Evolutionary conservation across 2,329 filamentous ascomycete species (phyloP).

Genomic region (Ambrosiella xylebori): DNA sequence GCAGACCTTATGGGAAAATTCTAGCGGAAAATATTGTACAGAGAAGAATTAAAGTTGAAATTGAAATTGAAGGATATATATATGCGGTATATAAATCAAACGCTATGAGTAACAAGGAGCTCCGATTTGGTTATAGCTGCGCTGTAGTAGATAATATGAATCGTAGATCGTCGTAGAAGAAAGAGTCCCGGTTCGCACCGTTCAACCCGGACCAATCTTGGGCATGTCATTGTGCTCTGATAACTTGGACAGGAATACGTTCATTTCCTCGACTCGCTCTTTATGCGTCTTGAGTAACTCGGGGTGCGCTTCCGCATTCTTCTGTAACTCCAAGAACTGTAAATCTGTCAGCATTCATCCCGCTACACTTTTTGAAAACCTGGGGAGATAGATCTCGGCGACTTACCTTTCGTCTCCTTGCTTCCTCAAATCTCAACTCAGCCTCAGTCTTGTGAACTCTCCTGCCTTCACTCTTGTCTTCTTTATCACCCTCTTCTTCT

Average conservation of each 20-base stretch:
- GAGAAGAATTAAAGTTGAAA: not conserved
- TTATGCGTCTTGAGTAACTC: slow-evolving; percentile 94
- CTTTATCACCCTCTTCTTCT: not conserved
- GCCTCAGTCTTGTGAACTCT: slow-evolving; percentile 55
- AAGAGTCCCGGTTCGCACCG: not conserved
- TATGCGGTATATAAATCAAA: not conserved
- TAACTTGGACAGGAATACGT: slow-evolving; percentile 76
- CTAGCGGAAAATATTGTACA: too few relatives aligned
- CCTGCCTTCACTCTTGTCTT: slow-evolving; percentile 13
- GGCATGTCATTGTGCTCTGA: slow-evolving; percentile 98
- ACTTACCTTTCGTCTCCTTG: slow-evolving; percentile 60
- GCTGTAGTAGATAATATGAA: too few relatives aligned
- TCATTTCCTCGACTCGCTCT: slow-evolving; percentile 86
- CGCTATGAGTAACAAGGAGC: not conserved
- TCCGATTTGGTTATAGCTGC: too few relatives aligned
- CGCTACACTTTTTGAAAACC: not conserved
- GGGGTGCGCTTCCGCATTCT: slow-evolving; percentile 36
- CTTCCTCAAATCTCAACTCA: slow-evolving; percentile 66
- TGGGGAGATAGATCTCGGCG: not conserved
- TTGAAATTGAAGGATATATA: not conserved
- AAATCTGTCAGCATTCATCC: slow-evolving; percentile 2
- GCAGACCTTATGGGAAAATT: too few relatives aligned
- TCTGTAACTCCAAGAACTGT: slow-evolving; percentile 65
- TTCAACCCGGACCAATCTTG: slow-evolving; percentile 43
- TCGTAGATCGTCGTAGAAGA: too few relatives aligned